These are phyloP conservation scores for Chlorella sp. DNA, from an alignment of 139 green algal species.

Conservation along the genomic window DNA sequence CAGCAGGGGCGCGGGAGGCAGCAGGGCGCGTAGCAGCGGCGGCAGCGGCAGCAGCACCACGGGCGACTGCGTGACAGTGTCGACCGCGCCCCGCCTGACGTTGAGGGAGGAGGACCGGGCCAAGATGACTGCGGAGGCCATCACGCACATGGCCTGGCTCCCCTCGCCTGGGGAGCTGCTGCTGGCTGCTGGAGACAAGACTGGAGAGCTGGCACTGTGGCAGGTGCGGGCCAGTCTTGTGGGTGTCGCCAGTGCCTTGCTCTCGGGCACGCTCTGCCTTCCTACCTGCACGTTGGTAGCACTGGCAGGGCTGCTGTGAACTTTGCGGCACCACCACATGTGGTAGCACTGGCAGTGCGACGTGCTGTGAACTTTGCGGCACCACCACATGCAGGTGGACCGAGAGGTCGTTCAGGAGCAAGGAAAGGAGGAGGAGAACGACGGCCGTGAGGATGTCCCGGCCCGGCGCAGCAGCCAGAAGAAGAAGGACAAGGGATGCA, in stretches of 20 bases:
- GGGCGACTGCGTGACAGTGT: background rate
- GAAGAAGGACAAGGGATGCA: background rate
- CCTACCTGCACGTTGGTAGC: too few relatives aligned
- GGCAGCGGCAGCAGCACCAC: background rate
- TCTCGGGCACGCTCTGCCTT: too few relatives aligned
- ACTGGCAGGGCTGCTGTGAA: too few relatives aligned
- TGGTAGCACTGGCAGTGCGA: too few relatives aligned
- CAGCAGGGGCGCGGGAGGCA: background rate
- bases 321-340: background rate
- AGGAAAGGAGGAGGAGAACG: too few relatives aligned
- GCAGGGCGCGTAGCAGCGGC: too few relatives aligned
- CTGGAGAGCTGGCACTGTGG: slow-evolving; percentile 26
- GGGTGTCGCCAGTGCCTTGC: background rate
- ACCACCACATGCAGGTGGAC: too few relatives aligned
- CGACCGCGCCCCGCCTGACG: background rate
- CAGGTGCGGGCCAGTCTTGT: slow-evolving; percentile 4
- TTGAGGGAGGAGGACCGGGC: slow-evolving; percentile 16
- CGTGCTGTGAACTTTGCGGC: too few relatives aligned
- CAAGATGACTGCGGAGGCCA: slow-evolving; percentile 16
- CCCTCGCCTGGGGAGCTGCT: slow-evolving; percentile 9
- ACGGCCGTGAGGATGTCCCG: too few relatives aligned
- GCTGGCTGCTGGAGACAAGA: slow-evolving; percentile 33
- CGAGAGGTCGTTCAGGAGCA: too few relatives aligned
- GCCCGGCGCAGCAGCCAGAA: background rate
- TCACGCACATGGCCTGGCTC: slow-evolving; percentile 14